Percentiles rank a stretch among this genome's conserved stretches.
These are phyloP conservation scores for Aspergillus cavernicola DNA, from an alignment of 495 filamentous ascomycete species.

Conservation along the genomic window DNA sequence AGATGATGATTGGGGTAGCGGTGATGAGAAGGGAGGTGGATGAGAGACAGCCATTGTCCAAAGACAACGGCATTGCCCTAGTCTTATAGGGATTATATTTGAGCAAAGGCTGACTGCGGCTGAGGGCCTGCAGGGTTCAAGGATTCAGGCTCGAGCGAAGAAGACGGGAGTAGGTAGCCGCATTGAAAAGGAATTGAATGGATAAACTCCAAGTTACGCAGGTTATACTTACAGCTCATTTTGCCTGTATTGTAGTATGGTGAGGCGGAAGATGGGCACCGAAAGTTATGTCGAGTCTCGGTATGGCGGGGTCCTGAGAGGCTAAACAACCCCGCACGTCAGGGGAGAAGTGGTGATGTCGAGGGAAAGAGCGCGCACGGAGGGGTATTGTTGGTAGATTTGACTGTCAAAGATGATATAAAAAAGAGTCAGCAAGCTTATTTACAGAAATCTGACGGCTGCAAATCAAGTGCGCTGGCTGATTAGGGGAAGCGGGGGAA, in stretches of 20 bases:
- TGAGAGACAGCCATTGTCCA: background rate
- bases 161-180: constrained; percentile 1
- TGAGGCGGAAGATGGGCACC: background rate
- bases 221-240: constrained; percentile 46
- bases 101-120: constrained; percentile 10
- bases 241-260: constrained; percentile 20
- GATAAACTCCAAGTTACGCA: background rate
- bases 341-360: background rate
- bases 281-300: constrained; percentile 1
- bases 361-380: background rate
- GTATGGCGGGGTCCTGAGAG: constrained; percentile 23
- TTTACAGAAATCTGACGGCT: background rate
- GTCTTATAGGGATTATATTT: background rate
- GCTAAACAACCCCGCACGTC: constrained; percentile 23
- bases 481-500: constrained; percentile 4
- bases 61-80: background rate
- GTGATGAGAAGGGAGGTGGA: background rate
- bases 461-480: background rate
- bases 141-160: constrained; percentile 5
- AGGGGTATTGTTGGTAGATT: too few relatives aligned
- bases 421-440: background rate
- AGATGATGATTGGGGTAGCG: background rate
- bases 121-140: constrained; percentile 2
- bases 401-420: too few relatives aligned
- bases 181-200: background rate